Evolutionary conservation across 768 basidiomycete species (phyloP), one percentile per base, ranked within the genome.

Genomic region (Amanita jacksonii): DNA sequence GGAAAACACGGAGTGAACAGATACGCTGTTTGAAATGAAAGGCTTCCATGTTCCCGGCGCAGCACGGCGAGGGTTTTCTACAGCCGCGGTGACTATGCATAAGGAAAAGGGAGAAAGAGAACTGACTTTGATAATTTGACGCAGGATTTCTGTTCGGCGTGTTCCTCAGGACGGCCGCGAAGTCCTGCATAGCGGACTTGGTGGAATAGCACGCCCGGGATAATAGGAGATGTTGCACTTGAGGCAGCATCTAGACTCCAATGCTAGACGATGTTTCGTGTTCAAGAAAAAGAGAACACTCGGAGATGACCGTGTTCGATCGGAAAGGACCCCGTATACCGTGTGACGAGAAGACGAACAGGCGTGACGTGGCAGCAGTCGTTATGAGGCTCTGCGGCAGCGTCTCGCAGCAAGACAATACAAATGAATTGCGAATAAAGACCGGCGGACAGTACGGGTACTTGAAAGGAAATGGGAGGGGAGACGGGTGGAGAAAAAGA

Each of bases 291-390:
- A 7, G 9, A 18, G 3, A 20, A 32, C 16, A 20, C 36, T n/a
- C 44, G 48, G 44, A 30, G 31, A 41, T 27, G n/a, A 13, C 48
- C 48, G 44, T 23, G 25, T 37, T 28, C 38, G 31, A 51, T 44
- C 43, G 27, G 44, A 38, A 19, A 41, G 47, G 55, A 54, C 55
- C 55, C 59, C 40, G 52, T 41, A 41, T 36, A 53, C 54, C 51
- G 44, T 49, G 56, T 56, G 51, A 55, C 51, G 18, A 13, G 13
- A 8, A 46, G 36, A 23, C 15, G 44, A 10, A n/a, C n/a, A n/a
- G n/a, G n/a, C n/a, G n/a, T n/a, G n/a, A n/a, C n/a, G n/a, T n/a
- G n/a, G n/a, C n/a, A n/a, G n/a, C n/a, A n/a, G n/a, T n/a, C n/a
- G n/a, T n/a, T n/a, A n/a, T n/a, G n/a, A n/a, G n/a, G n/a, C n/a